phyloP scores from a whole-genome alignment of 1,284 basidiomycete species.

The Rhodotorula sp. region DNA sequence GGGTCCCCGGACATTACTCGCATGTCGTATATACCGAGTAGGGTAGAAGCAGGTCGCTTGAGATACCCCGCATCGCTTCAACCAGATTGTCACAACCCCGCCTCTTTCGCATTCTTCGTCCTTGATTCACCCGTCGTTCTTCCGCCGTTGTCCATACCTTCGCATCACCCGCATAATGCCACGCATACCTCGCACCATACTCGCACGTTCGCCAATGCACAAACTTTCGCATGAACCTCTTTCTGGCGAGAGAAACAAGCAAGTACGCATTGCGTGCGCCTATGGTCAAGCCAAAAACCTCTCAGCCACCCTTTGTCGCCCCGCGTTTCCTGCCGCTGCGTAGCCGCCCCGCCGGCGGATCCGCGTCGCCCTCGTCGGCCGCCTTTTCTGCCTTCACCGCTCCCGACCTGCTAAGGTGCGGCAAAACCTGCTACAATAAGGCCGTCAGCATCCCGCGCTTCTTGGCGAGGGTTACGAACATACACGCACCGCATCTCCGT shows the following conservation, averaged over 20 bases:
- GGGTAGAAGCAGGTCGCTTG: too few relatives aligned
- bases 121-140: not conserved
- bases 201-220: too few relatives aligned
- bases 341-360: too few relatives aligned
- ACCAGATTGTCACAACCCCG: not conserved
- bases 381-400: too few relatives aligned
- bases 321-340: too few relatives aligned
- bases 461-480: too few relatives aligned
- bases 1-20: constrained; percentile 27
- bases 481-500: not conserved
- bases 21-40: constrained; percentile 20
- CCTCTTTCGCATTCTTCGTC: not conserved
- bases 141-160: not conserved
- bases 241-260: not conserved
- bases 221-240: too few relatives aligned
- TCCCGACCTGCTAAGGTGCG: constrained; percentile 6
- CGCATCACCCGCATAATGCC: not conserved
- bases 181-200: not conserved
- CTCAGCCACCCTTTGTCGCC: too few relatives aligned
- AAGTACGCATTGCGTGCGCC: not conserved
- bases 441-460: too few relatives aligned
- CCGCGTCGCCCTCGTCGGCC: too few relatives aligned
- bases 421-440: not conserved
- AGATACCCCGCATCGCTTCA: too few relatives aligned
- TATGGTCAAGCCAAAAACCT: too few relatives aligned